Evolutionary conservation across 345 rosid species (phyloP).

Genomic region (Moricandia arvensis): DNA sequence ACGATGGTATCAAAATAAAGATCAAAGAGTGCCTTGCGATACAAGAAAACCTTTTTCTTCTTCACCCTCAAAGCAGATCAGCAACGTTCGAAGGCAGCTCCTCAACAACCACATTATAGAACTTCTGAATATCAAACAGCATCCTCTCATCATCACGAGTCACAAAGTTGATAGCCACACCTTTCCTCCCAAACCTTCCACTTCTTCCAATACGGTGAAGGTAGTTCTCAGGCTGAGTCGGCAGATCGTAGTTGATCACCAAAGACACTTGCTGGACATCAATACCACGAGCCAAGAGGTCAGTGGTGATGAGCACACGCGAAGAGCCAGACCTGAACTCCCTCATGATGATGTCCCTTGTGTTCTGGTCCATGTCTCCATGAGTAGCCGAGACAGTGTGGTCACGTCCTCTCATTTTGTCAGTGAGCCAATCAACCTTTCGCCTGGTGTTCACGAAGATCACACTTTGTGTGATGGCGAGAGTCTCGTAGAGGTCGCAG

Average conservation of each 20-base stretch:
- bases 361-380: background rate
- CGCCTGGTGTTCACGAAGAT: background rate
- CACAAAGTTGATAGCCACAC: background rate
- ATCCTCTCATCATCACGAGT: background rate
- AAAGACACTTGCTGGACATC: background rate
- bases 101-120: background rate
- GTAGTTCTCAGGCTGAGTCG: background rate
- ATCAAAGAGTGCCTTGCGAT: background rate
- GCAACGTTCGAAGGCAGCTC: background rate
- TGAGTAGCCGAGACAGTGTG: background rate
- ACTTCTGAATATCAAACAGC: background rate
- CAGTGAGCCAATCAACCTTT: background rate
- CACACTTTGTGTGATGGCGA: background rate
- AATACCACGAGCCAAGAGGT: background rate
- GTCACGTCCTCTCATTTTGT: background rate
- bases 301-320: background rate
- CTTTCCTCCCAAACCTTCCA: background rate
- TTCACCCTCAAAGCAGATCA: background rate
- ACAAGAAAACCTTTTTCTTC: background rate
- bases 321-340: background rate
- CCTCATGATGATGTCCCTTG: background rate
- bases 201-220: background rate
- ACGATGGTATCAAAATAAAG: background rate
- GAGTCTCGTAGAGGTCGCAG: background rate
- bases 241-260: background rate